Conservation (phyloP, 2,329 filamentous ascomycete species). For the Monilinia fructigena region DNA sequence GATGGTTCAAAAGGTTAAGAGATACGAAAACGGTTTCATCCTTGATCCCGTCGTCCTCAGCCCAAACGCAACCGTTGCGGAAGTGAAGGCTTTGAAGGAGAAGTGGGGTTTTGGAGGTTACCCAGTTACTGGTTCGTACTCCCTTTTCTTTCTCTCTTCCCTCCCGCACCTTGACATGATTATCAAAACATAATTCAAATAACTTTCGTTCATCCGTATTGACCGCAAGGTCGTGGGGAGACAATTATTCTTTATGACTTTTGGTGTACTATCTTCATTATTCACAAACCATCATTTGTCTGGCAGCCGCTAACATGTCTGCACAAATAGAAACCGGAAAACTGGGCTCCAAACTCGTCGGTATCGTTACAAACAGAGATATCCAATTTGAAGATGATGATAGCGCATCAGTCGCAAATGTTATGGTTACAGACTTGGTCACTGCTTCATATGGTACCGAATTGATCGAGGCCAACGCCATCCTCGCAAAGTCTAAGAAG, state of each 20-base stretch:
- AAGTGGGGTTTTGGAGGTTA: constrained; percentile 99
- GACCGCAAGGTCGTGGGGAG: constrained; percentile 86
- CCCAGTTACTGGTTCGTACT: constrained; percentile 88
- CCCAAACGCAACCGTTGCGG: constrained; percentile 81
- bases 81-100: constrained; percentile 90
- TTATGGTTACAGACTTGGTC: constrained; percentile 94
- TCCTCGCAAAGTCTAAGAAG: constrained; percentile 95
- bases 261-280: constrained; percentile 26
- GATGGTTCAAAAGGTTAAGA: constrained; percentile 99
- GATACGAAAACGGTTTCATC: constrained; percentile 99
- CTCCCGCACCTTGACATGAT: constrained; percentile 60
- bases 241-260: constrained; percentile 52
- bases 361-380: constrained; percentile 96
- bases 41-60: constrained; percentile 90
- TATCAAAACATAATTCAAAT: constrained; percentile 70
- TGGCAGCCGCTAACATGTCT: constrained; percentile 42
- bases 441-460: constrained; percentile 83
- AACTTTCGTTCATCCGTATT: constrained; percentile 99
- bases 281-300: neutral
- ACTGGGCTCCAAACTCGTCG: constrained; percentile 91
- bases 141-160: constrained; percentile 22
- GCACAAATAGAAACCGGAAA: constrained; percentile 73
- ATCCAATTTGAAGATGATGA: constrained; percentile 89
- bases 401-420: constrained; percentile 71
- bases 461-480: constrained; percentile 84